Evolutionary conservation across 208 protist species (phyloP).

Genomic region (Porcisia hertigi): DNA sequence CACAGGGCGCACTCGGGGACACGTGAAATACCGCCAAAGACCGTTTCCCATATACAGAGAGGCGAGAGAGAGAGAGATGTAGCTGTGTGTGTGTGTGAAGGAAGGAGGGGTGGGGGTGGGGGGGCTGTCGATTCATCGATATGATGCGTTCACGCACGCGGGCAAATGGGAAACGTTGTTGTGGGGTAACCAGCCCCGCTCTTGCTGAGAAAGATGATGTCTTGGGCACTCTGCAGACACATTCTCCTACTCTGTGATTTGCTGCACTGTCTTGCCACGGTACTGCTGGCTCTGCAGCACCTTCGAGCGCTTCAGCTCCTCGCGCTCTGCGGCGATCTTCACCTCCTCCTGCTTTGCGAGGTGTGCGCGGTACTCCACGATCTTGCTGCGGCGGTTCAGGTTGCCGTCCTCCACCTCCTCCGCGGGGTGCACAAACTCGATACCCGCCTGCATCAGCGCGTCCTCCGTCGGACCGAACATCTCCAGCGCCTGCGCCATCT

Average conservation of each 20-base stretch:
- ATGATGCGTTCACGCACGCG: no score
- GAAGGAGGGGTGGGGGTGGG: no score
- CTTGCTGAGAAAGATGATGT: no score
- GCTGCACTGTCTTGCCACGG: constrained; percentile 73
- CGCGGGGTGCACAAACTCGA: constrained; percentile 53
- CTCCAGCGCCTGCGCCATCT: constrained; percentile 41
- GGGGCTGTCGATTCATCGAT: no score
- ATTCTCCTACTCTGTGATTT: constrained; percentile 64
- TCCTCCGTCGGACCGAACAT: constrained; percentile 76
- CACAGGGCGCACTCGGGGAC: no score
- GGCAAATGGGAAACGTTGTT: no score
- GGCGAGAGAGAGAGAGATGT: no score
- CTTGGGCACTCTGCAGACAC: not conserved
- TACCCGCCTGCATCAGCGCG: constrained; percentile 60
- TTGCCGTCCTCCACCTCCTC: constrained; percentile 68
- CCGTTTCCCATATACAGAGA: no score
- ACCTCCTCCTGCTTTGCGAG: constrained; percentile 82
- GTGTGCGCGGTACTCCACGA: constrained; percentile 80
- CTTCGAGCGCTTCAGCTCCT: constrained; percentile 74
- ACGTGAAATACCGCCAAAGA: no score
- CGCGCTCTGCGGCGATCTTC: constrained; percentile 76
- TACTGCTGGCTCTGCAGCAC: constrained; percentile 72
- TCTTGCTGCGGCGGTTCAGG: constrained; percentile 73
- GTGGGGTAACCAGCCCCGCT: no score
- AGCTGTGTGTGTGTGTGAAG: no score